Base-by-base conservation (phyloP, 768 basidiomycete species). In the Trametes villosa region DNA sequence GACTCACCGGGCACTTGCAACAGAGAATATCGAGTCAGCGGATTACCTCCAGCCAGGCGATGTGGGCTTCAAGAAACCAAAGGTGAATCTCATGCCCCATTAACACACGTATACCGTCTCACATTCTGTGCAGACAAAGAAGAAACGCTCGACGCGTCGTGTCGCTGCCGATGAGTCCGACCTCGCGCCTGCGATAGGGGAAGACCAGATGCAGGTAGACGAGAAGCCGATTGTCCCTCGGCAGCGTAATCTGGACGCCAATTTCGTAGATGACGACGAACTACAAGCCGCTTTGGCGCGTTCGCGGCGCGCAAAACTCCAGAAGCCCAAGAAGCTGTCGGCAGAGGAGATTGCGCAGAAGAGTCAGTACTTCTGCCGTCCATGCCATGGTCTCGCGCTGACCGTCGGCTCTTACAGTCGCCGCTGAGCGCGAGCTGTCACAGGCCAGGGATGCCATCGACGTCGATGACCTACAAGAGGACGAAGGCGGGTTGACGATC, bases 191-290 rank as follows among this genome's bases (percentile, higher is more conserved):
- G 67, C 71, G 24, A 78, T 76, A 22, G 73, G 70, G 34, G 83
- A 82, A 34, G 81, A 83, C 62, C 77, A 75, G 63, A 97, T 96
- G 91, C 85, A 92, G 31, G 83, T 95, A 55, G 96, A 97, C 69
- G 77, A 83, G 66, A 86, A 83, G 66, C 85, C 89, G n/a, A 78
- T 85, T 58, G 76, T 86, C 27, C 85, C 87, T 60, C 81, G 88
- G 65, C 79, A 79, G 65, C 82, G 89, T 68, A 86, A 94, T 71
- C 80, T 94, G 53, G 86, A 95, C 71, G 80, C 82, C 67, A 96
- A 96, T 76, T 93, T 97, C 74, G 89, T 98, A 64, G 97, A 98
- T 76, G 97, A 99, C 74, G 97, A 99, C 74, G 97, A 99, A 69
- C 84, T 99, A 42, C 96, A 98, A 79, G 91, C 92, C 41, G 93